These are phyloP conservation scores for Phyllostachys edulis DNA, from an alignment of 176 grass and related monocot genomes.

Conservation along the genomic window DNA sequence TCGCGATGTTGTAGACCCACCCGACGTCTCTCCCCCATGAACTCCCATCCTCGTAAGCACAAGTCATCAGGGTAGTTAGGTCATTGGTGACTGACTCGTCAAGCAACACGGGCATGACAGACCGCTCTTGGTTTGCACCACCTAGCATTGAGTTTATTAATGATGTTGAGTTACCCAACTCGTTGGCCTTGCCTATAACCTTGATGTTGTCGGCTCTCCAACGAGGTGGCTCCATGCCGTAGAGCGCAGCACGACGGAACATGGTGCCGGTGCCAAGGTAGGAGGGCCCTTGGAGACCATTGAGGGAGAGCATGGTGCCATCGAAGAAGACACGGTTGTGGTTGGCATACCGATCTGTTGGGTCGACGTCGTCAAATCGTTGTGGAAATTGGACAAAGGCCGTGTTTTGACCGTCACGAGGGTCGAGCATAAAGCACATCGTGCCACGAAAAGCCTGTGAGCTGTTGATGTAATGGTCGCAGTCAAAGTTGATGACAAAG, in stretches of 20 bases:
- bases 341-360: constrained; percentile 69
- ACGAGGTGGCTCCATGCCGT: neutral
- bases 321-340: constrained; percentile 93
- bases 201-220: neutral
- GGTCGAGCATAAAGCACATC: constrained; percentile 53
- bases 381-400: constrained; percentile 83
- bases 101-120: neutral
- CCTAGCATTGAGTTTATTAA: neutral
- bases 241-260: constrained; percentile 39
- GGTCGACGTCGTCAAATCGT: constrained; percentile 75
- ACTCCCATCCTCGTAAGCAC: constrained; percentile 39
- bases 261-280: constrained; percentile 49
- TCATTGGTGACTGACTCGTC: neutral
- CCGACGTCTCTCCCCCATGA: constrained; percentile 8
- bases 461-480: constrained; percentile 57
- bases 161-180: neutral
- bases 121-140: neutral
- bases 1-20: constrained; percentile 42
- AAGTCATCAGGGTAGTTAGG: constrained; percentile 4
- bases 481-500: constrained; percentile 51
- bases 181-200: too few species aligned
- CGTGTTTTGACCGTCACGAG: constrained; percentile 51
- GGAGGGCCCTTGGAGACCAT: constrained; percentile 50
- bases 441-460: constrained; percentile 1
- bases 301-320: constrained; percentile 60